phyloP scores from a whole-genome alignment of 2,329 filamentous ascomycete genomes.

The Nemania diffusa region DNA sequence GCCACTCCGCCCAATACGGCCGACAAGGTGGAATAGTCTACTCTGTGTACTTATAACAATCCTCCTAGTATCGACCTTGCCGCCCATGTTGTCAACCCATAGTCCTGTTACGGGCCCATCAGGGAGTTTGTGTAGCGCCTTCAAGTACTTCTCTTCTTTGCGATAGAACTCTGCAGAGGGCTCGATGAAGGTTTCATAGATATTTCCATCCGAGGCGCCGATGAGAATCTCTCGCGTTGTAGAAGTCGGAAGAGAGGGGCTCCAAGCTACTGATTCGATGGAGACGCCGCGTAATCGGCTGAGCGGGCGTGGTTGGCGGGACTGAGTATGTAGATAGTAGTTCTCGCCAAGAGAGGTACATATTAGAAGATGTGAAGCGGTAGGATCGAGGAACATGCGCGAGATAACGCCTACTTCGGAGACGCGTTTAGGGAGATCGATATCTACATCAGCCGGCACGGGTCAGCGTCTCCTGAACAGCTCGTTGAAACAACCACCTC shows the following conservation, averaged over 20 bases:
- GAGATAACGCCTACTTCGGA: conserved; percentile 92
- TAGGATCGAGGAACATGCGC: conserved; percentile 97
- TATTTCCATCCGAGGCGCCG: conserved; percentile 90
- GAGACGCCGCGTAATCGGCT: conserved; percentile 84
- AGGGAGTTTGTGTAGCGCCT: conserved; percentile 81
- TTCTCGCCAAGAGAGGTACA: conserved; percentile 93
- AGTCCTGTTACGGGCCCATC: conserved; percentile 87
- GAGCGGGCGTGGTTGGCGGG: conserved; percentile 84
- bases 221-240: conserved; percentile 94
- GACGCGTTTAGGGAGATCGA: conserved; percentile 93
- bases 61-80: conserved; percentile 76
- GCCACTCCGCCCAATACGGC: conserved; percentile 76
- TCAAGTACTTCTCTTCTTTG: conserved; percentile 92
- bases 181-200: conserved; percentile 96
- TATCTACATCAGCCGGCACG: conserved; percentile 68
- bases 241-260: conserved; percentile 88
- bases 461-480: conserved; percentile 28
- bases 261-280: conserved; percentile 94
- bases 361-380: conserved; percentile 91
- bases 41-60: conserved; percentile 83
- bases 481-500: neutral
- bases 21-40: conserved; percentile 82
- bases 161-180: conserved; percentile 94
- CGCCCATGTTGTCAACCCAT: conserved; percentile 79
- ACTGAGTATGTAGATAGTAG: conserved; percentile 97